Evolutionary conservation across 1,284 basidiomycete species (phyloP).

Genomic region (Taiwanofungus camphoratus): DNA sequence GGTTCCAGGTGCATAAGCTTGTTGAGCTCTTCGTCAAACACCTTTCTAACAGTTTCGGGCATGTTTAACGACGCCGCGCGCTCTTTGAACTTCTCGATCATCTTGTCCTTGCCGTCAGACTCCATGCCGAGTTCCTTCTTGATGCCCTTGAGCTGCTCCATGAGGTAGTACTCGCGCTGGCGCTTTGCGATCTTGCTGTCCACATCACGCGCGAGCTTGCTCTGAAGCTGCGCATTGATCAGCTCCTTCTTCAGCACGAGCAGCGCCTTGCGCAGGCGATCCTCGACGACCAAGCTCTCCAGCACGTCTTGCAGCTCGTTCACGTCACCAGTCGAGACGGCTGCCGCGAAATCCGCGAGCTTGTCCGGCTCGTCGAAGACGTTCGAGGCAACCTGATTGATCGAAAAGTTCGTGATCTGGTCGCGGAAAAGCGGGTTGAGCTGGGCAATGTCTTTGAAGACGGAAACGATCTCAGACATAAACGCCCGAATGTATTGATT

Average conservation of each 20-base stretch:
- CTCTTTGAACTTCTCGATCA: conserved; percentile 95
- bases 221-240: conserved; percentile 95
- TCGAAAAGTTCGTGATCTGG: conserved; percentile 96
- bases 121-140: conserved; percentile 99
- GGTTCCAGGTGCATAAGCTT: conserved; percentile 93
- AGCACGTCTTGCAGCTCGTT: conserved; percentile 92
- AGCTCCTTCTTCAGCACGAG: conserved; percentile 97
- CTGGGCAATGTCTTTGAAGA: conserved; percentile 98
- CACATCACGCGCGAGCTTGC: conserved; percentile 91
- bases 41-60: conserved; percentile 89
- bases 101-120: conserved; percentile 95
- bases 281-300: conserved; percentile 83
- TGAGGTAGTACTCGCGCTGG: conserved; percentile 95
- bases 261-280: conserved; percentile 86
- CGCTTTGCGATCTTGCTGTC: conserved; percentile 96
- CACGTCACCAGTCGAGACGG: conserved; percentile 89
- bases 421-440: conserved; percentile 97
- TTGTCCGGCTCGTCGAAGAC: conserved; percentile 99
- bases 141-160: conserved; percentile 98
- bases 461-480: conserved; percentile 94
- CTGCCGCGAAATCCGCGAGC: conserved; percentile 96
- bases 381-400: conserved; percentile 93
- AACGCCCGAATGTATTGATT: conserved; percentile 93
- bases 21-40: conserved; percentile 95
- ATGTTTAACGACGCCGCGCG: conserved; percentile 84